A percentile compares a stretch with the other conserved stretches of the same genome.
phyloP scores from a whole-genome alignment of 805 yeast species.

The Ogataea nitratoaversa region DNA sequence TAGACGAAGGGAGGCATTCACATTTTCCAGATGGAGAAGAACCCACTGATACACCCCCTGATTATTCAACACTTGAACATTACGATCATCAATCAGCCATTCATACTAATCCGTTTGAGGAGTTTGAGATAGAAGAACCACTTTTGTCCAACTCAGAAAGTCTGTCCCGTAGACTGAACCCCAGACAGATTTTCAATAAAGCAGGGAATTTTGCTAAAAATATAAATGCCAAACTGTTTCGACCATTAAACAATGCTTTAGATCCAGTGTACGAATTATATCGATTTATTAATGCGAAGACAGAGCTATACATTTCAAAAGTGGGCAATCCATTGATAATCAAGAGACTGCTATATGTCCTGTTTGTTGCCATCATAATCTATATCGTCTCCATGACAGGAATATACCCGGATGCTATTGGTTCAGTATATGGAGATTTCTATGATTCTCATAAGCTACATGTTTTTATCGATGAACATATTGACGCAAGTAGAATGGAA shows the following conservation, averaged over 20 bases:
- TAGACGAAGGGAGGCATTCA: neutral
- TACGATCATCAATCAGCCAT: no score
- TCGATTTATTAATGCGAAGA: constrained; percentile 35
- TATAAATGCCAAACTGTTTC: constrained; percentile 35
- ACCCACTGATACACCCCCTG: constrained; percentile 22
- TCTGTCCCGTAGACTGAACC: constrained; percentile 6
- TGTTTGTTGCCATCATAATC: constrained; percentile 54
- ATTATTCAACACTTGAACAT: constrained; percentile 12
- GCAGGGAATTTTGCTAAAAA: constrained; percentile 38
- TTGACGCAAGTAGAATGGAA: constrained; percentile 56
- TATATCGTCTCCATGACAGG: constrained; percentile 58
- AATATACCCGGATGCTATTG: constrained; percentile 39
- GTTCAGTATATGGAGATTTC: constrained; percentile 51
- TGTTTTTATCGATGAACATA: constrained; percentile 43
- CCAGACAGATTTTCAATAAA: constrained; percentile 27
- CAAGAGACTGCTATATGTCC: constrained; percentile 69
- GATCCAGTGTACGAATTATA: constrained; percentile 52
- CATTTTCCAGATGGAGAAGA: neutral
- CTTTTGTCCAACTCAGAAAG: neutral
- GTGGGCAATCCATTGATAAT: constrained; percentile 86
- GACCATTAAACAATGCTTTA: constrained; percentile 41
- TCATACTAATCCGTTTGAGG: constrained; percentile 23
- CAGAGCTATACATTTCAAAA: constrained; percentile 56
- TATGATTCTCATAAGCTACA: constrained; percentile 54
- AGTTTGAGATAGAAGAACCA: constrained; percentile 43